phyloP scores from a whole-genome alignment of 2,329 filamentous ascomycete species.

The Penicillium sp. region DNA sequence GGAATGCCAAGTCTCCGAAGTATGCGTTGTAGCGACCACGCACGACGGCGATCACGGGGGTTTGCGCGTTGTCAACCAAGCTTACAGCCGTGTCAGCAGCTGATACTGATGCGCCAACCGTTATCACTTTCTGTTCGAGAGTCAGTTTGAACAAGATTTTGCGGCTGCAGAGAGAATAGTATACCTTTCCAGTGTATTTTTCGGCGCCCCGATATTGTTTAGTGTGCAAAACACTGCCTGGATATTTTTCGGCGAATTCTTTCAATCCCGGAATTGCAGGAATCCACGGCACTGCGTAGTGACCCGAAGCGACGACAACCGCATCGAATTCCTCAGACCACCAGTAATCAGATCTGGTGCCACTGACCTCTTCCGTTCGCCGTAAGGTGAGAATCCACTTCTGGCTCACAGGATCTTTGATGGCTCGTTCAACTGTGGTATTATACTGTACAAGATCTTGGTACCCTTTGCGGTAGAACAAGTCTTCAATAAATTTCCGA shows the following conservation, averaged over 20 bases:
- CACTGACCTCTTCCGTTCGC: constrained; percentile 28
- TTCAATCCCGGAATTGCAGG: constrained; percentile 46
- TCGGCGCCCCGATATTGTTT: constrained; percentile 42
- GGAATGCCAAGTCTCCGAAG: constrained; percentile 62
- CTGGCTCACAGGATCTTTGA: constrained; percentile 49
- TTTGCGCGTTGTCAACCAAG: constrained; percentile 48
- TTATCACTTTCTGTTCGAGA: constrained; percentile 55
- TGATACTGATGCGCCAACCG: constrained; percentile 67
- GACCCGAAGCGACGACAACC: constrained; percentile 62
- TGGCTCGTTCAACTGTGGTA: constrained; percentile 62
- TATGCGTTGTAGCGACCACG: constrained; percentile 56
- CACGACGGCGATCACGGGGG: constrained; percentile 57
- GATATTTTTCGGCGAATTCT: constrained; percentile 41
- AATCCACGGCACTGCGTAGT: constrained; percentile 60
- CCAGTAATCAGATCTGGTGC: constrained; percentile 56
- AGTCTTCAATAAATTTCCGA: constrained; percentile 57
- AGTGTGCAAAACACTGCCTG: constrained; percentile 44
- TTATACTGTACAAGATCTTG: constrained; percentile 48
- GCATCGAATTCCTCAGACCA: constrained; percentile 66
- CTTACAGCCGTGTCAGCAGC: constrained; percentile 64
- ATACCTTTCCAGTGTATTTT: constrained; percentile 44
- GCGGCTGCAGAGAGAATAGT: too few relatives aligned
- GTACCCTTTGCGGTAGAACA: constrained; percentile 58
- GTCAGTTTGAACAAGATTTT: neutral
- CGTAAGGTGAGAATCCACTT: constrained; percentile 60